Evolutionary conservation across 768 basidiomycete species (phyloP).

Genomic region (Collybia sordida): DNA sequence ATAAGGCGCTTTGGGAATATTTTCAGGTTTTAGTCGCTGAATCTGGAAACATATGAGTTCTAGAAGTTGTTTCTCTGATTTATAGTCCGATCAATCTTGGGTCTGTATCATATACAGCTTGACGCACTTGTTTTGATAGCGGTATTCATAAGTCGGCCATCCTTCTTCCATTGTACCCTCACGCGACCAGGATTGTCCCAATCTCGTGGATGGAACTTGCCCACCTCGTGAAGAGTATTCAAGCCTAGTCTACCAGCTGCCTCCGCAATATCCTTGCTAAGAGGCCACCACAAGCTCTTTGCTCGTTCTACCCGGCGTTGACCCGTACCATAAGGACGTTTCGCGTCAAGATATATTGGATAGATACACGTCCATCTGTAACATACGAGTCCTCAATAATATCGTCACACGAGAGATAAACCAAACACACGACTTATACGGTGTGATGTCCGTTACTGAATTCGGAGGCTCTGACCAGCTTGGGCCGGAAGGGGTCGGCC

Average conservation of each 20-base stretch:
- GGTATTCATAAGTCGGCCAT: conserved; percentile 63
- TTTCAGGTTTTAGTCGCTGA: conserved; percentile 71
- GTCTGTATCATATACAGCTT: not conserved
- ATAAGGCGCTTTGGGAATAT: conserved; percentile 65
- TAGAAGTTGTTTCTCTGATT: conserved; percentile 74
- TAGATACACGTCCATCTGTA: conserved; percentile 93
- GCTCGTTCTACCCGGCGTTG: conserved; percentile 78
- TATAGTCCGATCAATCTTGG: not conserved
- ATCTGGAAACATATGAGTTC: conserved; percentile 75
- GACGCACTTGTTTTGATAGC: conserved; percentile 75
- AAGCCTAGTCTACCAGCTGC: conserved; percentile 78
- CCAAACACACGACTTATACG: conserved; percentile 73
- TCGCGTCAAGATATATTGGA: conserved; percentile 96
- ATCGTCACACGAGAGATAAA: conserved; percentile 12
- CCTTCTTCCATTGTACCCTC: conserved; percentile 89
- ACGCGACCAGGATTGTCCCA: conserved; percentile 99
- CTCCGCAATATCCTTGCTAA: conserved; percentile 89
- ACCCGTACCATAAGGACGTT: conserved; percentile 82
- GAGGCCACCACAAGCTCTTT: conserved; percentile 91
- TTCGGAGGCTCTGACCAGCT: conserved; percentile 27
- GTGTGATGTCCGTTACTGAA: conserved; percentile 70
- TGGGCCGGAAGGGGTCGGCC: conserved; percentile 20
- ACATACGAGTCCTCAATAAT: conserved; percentile 11
- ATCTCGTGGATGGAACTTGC: conserved; percentile 90
- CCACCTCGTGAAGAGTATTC: conserved; percentile 82